These are phyloP conservation scores for Ambrosiella cleistominuta DNA, from an alignment of 2,329 filamentous ascomycete genomes.

Conservation along the genomic window DNA sequence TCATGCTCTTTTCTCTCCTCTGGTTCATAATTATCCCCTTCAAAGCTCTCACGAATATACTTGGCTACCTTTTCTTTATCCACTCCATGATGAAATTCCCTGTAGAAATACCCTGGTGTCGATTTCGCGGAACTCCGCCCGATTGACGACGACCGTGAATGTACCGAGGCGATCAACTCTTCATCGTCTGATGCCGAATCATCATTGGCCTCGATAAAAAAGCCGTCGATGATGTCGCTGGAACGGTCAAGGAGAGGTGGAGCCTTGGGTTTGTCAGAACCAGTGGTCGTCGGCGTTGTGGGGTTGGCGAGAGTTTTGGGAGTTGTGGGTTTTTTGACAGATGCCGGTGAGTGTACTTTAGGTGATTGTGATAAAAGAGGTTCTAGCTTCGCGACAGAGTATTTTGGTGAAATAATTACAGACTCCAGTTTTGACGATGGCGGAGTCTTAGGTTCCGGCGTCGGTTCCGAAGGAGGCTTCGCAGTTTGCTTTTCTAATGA, in stretches of 20 bases:
- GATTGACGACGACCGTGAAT: conserved; percentile 3
- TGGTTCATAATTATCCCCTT: not conserved
- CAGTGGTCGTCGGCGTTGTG: not conserved
- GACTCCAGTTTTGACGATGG: too few species aligned
- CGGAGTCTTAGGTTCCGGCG: not conserved
- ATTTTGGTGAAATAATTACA: too few species aligned
- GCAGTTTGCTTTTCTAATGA: too few species aligned
- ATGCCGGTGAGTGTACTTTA: not conserved
- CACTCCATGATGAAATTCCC: not conserved
- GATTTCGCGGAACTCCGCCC: not conserved
- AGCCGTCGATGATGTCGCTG: not conserved
- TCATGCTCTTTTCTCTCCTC: not conserved
- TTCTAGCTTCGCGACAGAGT: too few species aligned
- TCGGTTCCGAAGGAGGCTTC: not conserved
- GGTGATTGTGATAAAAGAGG: too few species aligned
- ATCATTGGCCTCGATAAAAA: conserved; percentile 4
- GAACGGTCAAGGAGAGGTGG: not conserved
- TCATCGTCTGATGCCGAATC: not conserved
- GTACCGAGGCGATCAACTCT: not conserved
- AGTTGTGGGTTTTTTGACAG: not conserved
- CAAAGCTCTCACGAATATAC: not conserved
- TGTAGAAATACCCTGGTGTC: not conserved
- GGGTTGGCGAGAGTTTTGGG: not conserved
- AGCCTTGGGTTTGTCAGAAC: not conserved
- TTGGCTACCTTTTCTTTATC: not conserved